Evolutionary conservation across 1,284 basidiomycete species (phyloP).

Genomic region (Mycena citricolor): DNA sequence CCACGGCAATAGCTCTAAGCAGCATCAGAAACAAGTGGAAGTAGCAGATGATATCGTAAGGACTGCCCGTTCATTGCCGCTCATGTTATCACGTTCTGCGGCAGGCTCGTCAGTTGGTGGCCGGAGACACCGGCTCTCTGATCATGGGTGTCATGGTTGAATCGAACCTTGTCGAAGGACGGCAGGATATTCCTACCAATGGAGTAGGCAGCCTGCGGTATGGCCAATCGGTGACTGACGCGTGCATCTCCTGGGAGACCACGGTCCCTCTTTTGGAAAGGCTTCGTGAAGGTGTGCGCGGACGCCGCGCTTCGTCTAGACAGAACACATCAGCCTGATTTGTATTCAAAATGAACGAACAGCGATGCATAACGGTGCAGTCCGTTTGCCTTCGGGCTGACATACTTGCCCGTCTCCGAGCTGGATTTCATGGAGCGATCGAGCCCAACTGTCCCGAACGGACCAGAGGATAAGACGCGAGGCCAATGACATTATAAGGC

Average conservation of each 20-base stretch:
- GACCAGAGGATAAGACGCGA: too few relatives aligned
- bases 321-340: too few relatives aligned
- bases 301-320: constrained; percentile 71
- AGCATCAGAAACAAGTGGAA: constrained; percentile 81
- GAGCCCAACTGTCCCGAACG: too few relatives aligned
- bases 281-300: constrained; percentile 78
- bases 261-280: constrained; percentile 81
- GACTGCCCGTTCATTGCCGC: constrained; percentile 13
- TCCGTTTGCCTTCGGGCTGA: too few relatives aligned
- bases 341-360: too few relatives aligned
- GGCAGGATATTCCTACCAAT: constrained; percentile 81
- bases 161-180: constrained; percentile 87
- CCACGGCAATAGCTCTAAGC: constrained; percentile 90
- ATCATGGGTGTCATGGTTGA: constrained; percentile 99
- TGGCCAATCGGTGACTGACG: constrained; percentile 88
- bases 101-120: constrained; percentile 71
- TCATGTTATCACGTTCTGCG: constrained; percentile 5
- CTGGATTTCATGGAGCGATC: too few relatives aligned
- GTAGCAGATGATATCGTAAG: constrained; percentile 84
- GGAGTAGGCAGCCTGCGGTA: constrained; percentile 82
- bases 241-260: constrained; percentile 88
- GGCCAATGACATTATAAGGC: too few relatives aligned
- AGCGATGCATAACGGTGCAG: too few relatives aligned
- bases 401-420: too few relatives aligned
- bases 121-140: constrained; percentile 65